phyloP scores from a whole-genome alignment of 2,329 filamentous ascomycete species.

The Setomelanomma holmii region DNA sequence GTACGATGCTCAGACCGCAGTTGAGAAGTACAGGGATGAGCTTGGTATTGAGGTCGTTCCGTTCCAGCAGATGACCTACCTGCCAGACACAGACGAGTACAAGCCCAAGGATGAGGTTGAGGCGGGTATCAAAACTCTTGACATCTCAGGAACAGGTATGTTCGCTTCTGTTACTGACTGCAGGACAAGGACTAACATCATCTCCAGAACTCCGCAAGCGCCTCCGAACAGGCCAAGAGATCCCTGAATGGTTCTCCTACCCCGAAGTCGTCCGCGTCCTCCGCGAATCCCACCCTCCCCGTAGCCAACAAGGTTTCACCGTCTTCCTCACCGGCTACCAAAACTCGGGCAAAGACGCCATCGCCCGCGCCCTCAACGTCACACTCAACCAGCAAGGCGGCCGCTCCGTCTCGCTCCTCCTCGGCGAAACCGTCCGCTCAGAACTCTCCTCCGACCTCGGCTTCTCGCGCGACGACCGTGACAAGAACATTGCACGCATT shows the following conservation, averaged over 20 bases:
- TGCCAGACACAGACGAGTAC: conserved; percentile 97
- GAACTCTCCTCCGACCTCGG: conserved; percentile 95
- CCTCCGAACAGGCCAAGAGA: conserved; percentile 88
- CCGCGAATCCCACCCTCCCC: conserved; percentile 92
- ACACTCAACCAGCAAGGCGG: conserved; percentile 98
- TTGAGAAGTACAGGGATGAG: conserved; percentile 96
- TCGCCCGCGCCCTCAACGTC: conserved; percentile 93
- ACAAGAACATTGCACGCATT: conserved; percentile 94
- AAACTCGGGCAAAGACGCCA: conserved; percentile 96
- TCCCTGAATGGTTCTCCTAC: conserved; percentile 99
- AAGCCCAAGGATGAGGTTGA: conserved; percentile 88
- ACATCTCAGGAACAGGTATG: conserved; percentile 59
- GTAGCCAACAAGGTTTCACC: conserved; percentile 93
- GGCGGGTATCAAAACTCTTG: conserved; percentile 74
- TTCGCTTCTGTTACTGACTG: conserved; percentile 3
- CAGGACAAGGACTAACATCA: conserved; percentile 63
- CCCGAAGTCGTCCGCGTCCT: conserved; percentile 97
- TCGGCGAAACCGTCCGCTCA: conserved; percentile 92
- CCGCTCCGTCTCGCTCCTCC: conserved; percentile 88
- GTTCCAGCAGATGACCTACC: conserved; percentile 99
- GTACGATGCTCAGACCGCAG: conserved; percentile 94
- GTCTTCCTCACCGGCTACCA: conserved; percentile 97
- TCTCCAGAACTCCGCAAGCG: conserved; percentile 82
- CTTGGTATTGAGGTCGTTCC: conserved; percentile 98
- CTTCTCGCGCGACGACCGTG: conserved; percentile 90